Conservation (phyloP, 208 protist genomes). For the Polymyxa betae region DNA sequence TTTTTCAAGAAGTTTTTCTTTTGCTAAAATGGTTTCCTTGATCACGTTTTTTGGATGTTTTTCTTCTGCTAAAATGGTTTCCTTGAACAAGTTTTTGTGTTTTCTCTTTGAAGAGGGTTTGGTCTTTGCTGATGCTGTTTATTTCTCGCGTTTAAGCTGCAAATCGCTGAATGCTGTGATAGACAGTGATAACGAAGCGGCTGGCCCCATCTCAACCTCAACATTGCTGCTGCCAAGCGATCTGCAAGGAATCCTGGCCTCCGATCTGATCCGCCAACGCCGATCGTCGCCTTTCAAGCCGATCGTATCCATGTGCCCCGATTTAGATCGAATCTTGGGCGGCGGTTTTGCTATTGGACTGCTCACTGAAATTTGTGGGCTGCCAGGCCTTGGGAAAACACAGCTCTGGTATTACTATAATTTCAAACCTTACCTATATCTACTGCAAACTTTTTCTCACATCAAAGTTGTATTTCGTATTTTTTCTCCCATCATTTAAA, state of each 20-base stretch:
- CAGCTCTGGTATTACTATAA: conserved; percentile 73
- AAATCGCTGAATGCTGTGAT: not conserved
- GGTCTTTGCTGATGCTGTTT: too few relatives aligned
- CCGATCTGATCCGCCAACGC: not conserved
- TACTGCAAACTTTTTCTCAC: too few relatives aligned
- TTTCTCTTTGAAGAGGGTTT: too few relatives aligned
- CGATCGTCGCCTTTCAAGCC: not conserved
- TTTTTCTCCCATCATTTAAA: too few relatives aligned
- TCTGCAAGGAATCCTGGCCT: not conserved
- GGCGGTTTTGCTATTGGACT: conserved; percentile 74
- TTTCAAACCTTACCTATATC: too few relatives aligned
- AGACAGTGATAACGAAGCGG: not conserved
- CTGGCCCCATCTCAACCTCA: not conserved
- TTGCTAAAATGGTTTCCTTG: too few relatives aligned
- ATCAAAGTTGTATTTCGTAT: too few relatives aligned
- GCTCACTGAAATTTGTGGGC: conserved; percentile 82
- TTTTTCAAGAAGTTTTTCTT: too few relatives aligned
- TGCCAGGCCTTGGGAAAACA: conserved; percentile 86
- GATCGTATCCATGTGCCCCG: conserved; percentile 16
- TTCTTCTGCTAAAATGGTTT: too few relatives aligned
- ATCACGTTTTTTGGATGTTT: too few relatives aligned
- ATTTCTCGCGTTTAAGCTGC: not conserved
- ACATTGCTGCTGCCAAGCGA: not conserved
- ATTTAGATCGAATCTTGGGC: conserved; percentile 15
- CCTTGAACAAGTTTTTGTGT: too few relatives aligned